phyloP scores from a whole-genome alignment of 1,284 basidiomycete species.

The Ceratobasidium sp. region DNA sequence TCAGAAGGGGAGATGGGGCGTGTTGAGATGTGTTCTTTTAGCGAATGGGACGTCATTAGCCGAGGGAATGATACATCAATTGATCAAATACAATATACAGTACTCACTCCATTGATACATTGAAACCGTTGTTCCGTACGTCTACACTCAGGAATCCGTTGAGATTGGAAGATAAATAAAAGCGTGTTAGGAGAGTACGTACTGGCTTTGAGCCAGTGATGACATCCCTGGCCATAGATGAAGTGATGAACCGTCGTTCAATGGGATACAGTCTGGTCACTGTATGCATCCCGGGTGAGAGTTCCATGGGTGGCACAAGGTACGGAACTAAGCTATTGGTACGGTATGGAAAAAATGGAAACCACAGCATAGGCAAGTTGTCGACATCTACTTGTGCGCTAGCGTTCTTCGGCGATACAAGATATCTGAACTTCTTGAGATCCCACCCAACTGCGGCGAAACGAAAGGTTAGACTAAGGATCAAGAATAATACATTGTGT shows the following conservation, averaged over 20 bases:
- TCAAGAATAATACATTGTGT: too few species aligned
- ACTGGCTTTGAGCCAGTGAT: conserved; percentile 7
- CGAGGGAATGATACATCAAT: neutral
- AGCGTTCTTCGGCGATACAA: neutral
- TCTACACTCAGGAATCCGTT: neutral
- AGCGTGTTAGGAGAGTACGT: neutral
- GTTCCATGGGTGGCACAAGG: neutral
- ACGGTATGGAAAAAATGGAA: neutral
- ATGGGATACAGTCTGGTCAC: neutral
- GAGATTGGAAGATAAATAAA: neutral
- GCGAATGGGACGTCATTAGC: neutral
- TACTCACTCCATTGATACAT: neutral
- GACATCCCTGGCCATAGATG: neutral
- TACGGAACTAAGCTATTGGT: neutral
- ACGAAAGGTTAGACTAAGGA: too few species aligned
- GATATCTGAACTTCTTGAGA: neutral
- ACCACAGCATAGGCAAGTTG: neutral
- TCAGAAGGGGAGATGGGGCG: neutral
- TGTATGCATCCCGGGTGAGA: neutral
- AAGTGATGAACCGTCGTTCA: conserved; percentile 3
- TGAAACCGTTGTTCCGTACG: neutral
- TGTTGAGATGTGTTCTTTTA: neutral
- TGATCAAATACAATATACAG: too few species aligned
- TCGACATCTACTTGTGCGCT: neutral
- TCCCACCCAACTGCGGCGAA: neutral